Evolutionary conservation across 495 filamentous ascomycete genomes (phyloP), one percentile per base, ranked within the genome.

Genomic region (Delitschia confertaspora): DNA sequence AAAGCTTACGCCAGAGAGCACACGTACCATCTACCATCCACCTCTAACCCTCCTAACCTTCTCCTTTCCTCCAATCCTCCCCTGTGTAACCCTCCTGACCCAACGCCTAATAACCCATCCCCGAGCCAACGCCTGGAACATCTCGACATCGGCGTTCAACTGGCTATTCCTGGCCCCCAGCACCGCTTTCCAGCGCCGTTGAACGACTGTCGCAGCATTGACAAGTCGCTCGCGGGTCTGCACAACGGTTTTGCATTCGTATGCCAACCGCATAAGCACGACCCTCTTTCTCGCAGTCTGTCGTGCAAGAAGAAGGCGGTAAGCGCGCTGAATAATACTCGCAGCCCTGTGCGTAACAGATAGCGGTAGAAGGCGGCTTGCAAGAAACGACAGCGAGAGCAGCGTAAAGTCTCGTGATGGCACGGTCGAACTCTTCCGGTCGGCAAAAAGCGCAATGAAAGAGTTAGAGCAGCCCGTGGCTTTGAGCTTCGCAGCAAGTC

Each of bases 331-430:
- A 20, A 82, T 75, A 4, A 64, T 65, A 6, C 56, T 49, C 6
- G 73, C 75, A 9, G 78, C 78, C 56, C 68, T 69, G 19, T 69
- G 58, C 24, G 60, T 55, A 21, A 63, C 65, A 5, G 72, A 70
- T 19, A 72, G 65, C 1, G 69, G 65, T 10, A 82, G 68, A 3
- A 83, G 58, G 25, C 79, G 69, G 3, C 76, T 80, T 32, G 74
- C 78, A 6, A 83, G 70, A 58, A 80, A 80, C 7, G 75, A 67
- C 26, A 82, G 67, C 9, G 65, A 65, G 9, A 71, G 68, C 30
- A 79, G 55, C 0, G 72, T 75, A 49, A 74, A 75, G 44, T 72
- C 66, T 70, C 64, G 33, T 71, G 72, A 48, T 16, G 47, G 51
- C 24, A 57, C 41, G n/a, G 45, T 23, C 10, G 53, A 33, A 11